Evolutionary conservation across 2,329 filamentous ascomycete species (phyloP).

Genomic region (Phaeosphaeriaceae sp.): DNA sequence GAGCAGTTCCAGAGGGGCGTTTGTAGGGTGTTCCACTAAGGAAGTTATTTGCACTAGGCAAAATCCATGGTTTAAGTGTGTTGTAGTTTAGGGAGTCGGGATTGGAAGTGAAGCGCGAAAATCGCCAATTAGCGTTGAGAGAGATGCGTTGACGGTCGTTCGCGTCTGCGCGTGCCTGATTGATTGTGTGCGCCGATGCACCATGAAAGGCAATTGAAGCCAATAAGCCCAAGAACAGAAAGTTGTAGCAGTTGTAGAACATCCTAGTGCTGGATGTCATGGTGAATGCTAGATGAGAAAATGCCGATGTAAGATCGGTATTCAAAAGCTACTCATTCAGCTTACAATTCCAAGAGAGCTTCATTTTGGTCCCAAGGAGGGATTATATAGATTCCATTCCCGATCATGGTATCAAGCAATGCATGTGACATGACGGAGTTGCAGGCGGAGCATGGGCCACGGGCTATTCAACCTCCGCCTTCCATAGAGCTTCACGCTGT

Average conservation of each 20-base stretch:
- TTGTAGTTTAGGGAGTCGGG: conserved; percentile 48
- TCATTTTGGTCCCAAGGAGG: neutral
- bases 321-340: too few species aligned
- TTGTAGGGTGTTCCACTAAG: conserved; percentile 44
- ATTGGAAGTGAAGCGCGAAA: conserved; percentile 46
- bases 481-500: neutral
- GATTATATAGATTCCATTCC: too few species aligned
- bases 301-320: neutral
- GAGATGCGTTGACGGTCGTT: conserved; percentile 36
- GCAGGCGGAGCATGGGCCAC: neutral
- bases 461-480: too few species aligned
- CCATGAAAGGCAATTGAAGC: conserved; percentile 8
- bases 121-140: conserved; percentile 50
- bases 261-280: neutral
- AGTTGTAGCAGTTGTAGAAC: neutral
- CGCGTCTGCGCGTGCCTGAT: conserved; percentile 3
- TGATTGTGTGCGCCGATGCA: conserved; percentile 12
- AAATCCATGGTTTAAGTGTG: conserved; percentile 51
- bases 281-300: neutral
- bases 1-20: conserved; percentile 38
- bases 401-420: too few species aligned
- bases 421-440: neutral
- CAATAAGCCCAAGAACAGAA: conserved; percentile 18
- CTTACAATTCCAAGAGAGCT: neutral
- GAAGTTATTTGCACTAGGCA: conserved; percentile 52